Evolutionary conservation across 208 protist genomes (phyloP), one percentile per base, ranked within the genome.

Genomic region (Porcisia deanei): DNA sequence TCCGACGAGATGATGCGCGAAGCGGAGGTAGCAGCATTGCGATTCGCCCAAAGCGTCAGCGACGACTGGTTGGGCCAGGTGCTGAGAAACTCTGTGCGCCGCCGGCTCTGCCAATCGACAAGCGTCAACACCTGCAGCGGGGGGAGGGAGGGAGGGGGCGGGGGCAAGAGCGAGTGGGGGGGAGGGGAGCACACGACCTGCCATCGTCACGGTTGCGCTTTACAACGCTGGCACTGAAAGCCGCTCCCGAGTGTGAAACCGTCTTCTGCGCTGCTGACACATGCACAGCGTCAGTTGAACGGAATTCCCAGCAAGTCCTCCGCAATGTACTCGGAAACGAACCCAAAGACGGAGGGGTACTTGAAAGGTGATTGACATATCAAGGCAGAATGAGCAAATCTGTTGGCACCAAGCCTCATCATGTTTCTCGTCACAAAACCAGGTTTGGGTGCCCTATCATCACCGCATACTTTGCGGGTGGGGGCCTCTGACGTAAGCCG

Each of bases 291-390:
- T 16, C 1, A 14, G 6, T 3, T 41, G 58, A 37, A 2, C 30
- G 72, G 53, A 14, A 60, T 63, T 1, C 43, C 64, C 2, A 85
- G 71, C 55, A 85, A 22, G 53, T 77, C 71, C 1, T 47, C 20
- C 0, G 66, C 77, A 16, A 88, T 39, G 47, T 76, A 86, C 78
- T 88, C 74, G 6, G 59, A 75, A n/a, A 71, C 54, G 34, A 86
- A 79, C 34, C 81, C 81, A 45, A 88, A 86, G 55, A 82, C 10
- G 22, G 64, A 37, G 43, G 71, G 80, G 25, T 84, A 76, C 25
- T 60, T 39, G 20, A 67, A 83, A 1, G 79, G 81, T 2, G 37
- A 43, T 57, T 80, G 83, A 63, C 85, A 81, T 54, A 80, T 45
- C 58, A 88, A 41, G 3, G 81, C 78, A 2, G 70, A 53, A 43